Evolutionary conservation across 768 basidiomycete species (phyloP).

Genomic region (Russula abietina): DNA sequence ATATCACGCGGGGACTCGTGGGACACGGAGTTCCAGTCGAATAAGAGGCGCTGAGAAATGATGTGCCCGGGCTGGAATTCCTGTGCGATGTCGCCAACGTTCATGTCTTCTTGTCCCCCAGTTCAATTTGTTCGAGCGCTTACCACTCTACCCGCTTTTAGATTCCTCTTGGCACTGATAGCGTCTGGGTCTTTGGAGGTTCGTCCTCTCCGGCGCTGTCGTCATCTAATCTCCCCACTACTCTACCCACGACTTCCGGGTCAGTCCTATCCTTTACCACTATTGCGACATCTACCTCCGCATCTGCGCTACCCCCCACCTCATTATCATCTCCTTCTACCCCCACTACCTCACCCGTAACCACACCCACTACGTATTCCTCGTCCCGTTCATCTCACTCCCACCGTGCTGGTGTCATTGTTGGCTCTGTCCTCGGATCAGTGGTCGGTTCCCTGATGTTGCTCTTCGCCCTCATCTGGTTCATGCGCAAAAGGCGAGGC

Average conservation of each 20-base stretch:
- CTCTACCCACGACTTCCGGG: slow-evolving; percentile 23
- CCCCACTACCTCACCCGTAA: slow-evolving; percentile 4
- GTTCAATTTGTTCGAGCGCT: background rate
- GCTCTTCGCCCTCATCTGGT: slow-evolving; percentile 16
- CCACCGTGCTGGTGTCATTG: slow-evolving; percentile 10
- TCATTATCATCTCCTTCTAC: slow-evolving; percentile 7
- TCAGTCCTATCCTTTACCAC: slow-evolving; percentile 27
- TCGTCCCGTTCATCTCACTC: background rate
- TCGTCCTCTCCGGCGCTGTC: slow-evolving; percentile 49
- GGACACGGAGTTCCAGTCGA: background rate
- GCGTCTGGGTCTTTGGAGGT: slow-evolving; percentile 69
- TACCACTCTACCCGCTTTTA: slow-evolving; percentile 28
- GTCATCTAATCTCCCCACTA: slow-evolving; percentile 28
- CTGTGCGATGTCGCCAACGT: background rate
- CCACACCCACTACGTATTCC: background rate
- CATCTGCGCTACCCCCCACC: slow-evolving; percentile 6
- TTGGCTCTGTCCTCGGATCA: slow-evolving; percentile 22
- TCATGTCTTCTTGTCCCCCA: background rate
- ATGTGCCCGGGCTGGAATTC: background rate
- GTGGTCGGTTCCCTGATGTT: slow-evolving; percentile 21
- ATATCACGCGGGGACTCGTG: background rate
- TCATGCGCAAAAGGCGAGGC: slow-evolving; percentile 38
- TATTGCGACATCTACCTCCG: slow-evolving; percentile 20
- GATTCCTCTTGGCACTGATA: slow-evolving; percentile 65
- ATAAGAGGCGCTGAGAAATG: background rate